Percentiles rank a stretch among this genome's conserved stretches.
Conservation (phyloP, 1,139 yeast genomes). For the Casaregolazyma suthepensis region DNA sequence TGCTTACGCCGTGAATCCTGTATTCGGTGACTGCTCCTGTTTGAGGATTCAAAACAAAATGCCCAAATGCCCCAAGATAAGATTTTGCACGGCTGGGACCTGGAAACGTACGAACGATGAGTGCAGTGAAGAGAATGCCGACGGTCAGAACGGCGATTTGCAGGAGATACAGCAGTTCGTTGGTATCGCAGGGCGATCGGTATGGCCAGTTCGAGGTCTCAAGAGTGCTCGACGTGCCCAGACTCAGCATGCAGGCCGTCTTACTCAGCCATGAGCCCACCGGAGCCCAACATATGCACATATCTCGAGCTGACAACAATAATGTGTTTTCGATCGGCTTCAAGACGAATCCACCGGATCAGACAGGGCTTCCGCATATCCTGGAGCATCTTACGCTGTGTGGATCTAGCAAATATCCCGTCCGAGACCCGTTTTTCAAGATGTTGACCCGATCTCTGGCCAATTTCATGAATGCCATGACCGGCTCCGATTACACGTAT, state of each 20-base stretch:
- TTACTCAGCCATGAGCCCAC: constrained; percentile 60
- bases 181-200: constrained; percentile 39
- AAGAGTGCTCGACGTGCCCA: constrained; percentile 67
- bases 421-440: constrained; percentile 94
- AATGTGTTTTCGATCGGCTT: constrained; percentile 88
- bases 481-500: constrained; percentile 92
- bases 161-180: not conserved
- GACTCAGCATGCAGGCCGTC: constrained; percentile 74
- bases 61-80: not conserved
- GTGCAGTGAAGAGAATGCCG: not conserved
- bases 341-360: constrained; percentile 90
- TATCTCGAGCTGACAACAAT: constrained; percentile 64
- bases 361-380: constrained; percentile 93
- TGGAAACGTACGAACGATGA: not conserved
- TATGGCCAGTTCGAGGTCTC: constrained; percentile 60
- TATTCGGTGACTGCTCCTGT: not conserved
- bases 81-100: not conserved
- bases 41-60: not conserved
- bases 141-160: not conserved
- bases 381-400: constrained; percentile 93
- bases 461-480: constrained; percentile 98
- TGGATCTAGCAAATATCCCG: constrained; percentile 87
- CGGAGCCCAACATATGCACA: constrained; percentile 78
- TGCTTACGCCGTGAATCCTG: not conserved
- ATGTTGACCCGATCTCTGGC: constrained; percentile 86